Conservation (phyloP, 2,329 filamentous ascomycete species). For the Cytospora paraplurivora region DNA sequence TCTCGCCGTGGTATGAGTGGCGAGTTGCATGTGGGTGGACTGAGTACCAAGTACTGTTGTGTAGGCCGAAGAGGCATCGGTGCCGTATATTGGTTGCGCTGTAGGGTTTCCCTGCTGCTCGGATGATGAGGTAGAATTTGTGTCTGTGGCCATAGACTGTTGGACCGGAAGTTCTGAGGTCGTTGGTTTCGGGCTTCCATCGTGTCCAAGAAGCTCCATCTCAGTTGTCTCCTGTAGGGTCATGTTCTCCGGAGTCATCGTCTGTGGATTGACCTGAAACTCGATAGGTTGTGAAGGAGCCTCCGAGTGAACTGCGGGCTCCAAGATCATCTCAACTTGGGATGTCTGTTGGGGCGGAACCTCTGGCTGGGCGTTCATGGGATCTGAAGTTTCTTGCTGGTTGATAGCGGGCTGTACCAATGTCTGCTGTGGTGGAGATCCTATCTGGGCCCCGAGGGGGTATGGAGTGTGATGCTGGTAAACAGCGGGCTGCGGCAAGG, state of each 20-base stretch:
- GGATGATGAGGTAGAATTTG: not conserved
- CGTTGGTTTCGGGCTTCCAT: not conserved
- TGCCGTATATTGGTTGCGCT: not conserved
- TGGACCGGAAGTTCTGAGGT: not conserved
- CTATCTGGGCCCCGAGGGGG: not conserved
- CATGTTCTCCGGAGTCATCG: not conserved
- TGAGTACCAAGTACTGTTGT: not conserved
- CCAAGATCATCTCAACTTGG: not conserved
- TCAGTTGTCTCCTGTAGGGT: not conserved
- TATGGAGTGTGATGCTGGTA: not conserved
- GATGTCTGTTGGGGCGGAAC: not conserved
- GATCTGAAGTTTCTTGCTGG: not conserved
- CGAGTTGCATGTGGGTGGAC: not conserved
- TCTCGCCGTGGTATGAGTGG: not conserved
- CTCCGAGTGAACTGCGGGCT: not conserved
- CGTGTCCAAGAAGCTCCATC: not conserved
- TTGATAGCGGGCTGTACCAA: not conserved
- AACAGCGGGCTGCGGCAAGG: not conserved
- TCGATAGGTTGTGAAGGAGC: not conserved
- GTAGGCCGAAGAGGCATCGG: not conserved
- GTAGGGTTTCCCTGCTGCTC: not conserved
- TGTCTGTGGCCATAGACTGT: not conserved
- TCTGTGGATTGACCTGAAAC: too few relatives aligned
- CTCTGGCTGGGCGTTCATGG: not conserved
- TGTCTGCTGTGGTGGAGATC: not conserved